Conservation (phyloP, 331 rosid species). For the Quercus tomentella region DNA sequence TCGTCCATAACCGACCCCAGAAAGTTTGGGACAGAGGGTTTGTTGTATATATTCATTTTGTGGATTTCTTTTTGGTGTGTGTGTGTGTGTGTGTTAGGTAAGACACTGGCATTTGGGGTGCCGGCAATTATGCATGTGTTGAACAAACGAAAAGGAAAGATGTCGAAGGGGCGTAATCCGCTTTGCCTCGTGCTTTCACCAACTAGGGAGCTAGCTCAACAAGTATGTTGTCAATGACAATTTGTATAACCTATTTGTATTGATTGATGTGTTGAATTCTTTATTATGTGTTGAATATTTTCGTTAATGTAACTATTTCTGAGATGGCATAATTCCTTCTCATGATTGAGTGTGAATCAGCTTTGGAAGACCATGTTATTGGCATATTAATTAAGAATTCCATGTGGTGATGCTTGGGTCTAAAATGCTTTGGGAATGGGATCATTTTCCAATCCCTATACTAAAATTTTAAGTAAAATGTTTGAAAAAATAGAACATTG, state of each 20-base stretch:
- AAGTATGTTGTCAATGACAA: slow-evolving; percentile 45
- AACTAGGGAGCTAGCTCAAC: slow-evolving; percentile 95
- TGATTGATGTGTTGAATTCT: background rate
- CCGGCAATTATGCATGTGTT: slow-evolving; percentile 85
- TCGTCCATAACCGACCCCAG: too few relatives aligned
- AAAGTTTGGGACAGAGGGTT: too few relatives aligned
- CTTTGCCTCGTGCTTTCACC: slow-evolving; percentile 90
- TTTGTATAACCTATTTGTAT: background rate
- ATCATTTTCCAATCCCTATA: background rate
- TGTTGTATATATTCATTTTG: background rate
- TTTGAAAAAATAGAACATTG: background rate
- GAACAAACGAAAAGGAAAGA: slow-evolving; percentile 56
- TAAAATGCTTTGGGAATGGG: background rate
- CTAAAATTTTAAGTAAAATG: background rate
- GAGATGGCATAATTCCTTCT: background rate
- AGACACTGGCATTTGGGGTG: slow-evolving; percentile 89
- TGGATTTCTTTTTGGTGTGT: background rate
- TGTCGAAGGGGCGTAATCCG: slow-evolving; percentile 62
- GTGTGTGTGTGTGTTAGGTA: slow-evolving; percentile 44
- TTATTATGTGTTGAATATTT: background rate
- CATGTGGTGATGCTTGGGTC: background rate
- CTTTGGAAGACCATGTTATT: background rate
- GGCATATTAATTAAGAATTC: background rate
- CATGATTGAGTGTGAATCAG: background rate
- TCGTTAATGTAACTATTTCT: too few relatives aligned